A percentile compares a stretch with the other conserved stretches of the same genome.
Conservation (phyloP, 177 flowering plant genomes). For the Vitis hybrid region DNA sequence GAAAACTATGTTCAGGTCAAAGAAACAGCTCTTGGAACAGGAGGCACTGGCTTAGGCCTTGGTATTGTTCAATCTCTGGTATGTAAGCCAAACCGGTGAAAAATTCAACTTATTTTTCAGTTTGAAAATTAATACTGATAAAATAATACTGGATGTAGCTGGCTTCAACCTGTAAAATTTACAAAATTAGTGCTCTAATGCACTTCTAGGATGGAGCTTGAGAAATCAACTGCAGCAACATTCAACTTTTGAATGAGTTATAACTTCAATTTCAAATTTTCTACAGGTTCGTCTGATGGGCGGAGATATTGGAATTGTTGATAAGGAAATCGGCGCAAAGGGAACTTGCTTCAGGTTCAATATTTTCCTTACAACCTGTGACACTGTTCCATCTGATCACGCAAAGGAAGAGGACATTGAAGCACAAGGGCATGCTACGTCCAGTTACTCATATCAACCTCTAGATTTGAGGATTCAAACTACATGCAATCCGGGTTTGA, state of each 20-base stretch:
- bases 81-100: conserved; percentile 10
- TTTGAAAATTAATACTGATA: too few relatives aligned
- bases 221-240: too few relatives aligned
- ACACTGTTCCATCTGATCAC: not conserved
- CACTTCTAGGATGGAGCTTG: too few relatives aligned
- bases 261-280: not conserved
- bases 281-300: conserved; percentile 80
- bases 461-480: not conserved
- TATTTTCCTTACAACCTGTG: conserved; percentile 33
- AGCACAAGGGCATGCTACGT: not conserved
- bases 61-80: conserved; percentile 92
- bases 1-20: conserved; percentile 89
- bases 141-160: too few relatives aligned
- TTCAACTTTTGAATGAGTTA: not conserved
- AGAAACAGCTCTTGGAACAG: conserved; percentile 51
- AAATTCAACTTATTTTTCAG: not conserved
- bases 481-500: not conserved
- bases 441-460: too few relatives aligned
- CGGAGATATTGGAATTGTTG: conserved; percentile 71
- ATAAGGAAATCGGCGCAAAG: conserved; percentile 55
- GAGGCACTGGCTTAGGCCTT: conserved; percentile 89
- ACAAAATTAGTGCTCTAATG: too few relatives aligned
- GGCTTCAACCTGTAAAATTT: too few relatives aligned
- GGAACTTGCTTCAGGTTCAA: conserved; percentile 87
- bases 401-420: conserved; percentile 19